phyloP scores from a whole-genome alignment of 2,329 filamentous ascomycete genomes.

The Ampelomyces quisqualis region DNA sequence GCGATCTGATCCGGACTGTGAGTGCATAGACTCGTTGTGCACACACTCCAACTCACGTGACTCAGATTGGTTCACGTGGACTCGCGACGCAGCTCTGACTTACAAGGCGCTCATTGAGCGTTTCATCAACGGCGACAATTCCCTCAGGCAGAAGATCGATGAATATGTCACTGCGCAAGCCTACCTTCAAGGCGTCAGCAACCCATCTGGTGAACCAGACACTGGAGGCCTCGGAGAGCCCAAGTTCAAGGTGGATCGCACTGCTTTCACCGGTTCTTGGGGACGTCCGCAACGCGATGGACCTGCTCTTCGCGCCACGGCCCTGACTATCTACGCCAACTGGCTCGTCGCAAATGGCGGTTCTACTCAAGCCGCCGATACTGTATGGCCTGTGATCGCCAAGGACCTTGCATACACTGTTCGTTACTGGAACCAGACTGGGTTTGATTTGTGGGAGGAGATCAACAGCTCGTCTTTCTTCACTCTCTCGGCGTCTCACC shows the following conservation, averaged over 20 bases:
- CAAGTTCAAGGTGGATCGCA: conserved; percentile 68
- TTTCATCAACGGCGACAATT: conserved; percentile 61
- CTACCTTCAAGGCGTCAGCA: conserved; percentile 64
- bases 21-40: conserved; percentile 3
- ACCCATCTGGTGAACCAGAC: conserved; percentile 63
- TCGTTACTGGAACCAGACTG: conserved; percentile 63
- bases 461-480: conserved; percentile 77
- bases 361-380: conserved; percentile 42
- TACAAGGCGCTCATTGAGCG: conserved; percentile 69
- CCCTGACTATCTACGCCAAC: conserved; percentile 70
- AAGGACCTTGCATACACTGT: conserved; percentile 76
- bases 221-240: conserved; percentile 65
- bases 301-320: conserved; percentile 72
- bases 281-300: conserved; percentile 79
- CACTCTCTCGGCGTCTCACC: conserved; percentile 68
- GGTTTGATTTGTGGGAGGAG: conserved; percentile 84
- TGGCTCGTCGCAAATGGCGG: conserved; percentile 68
- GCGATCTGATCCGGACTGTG: conserved; percentile 56
- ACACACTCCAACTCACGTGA: neutral
- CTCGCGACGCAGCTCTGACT: conserved; percentile 69
- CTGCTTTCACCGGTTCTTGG: conserved; percentile 67
- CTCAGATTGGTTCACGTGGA: conserved; percentile 77
- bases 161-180: conserved; percentile 70
- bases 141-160: conserved; percentile 62
- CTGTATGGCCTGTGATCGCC: conserved; percentile 71